Conservation (phyloP, 169 alveolate species). For the Plasmodium gonderi region DNA sequence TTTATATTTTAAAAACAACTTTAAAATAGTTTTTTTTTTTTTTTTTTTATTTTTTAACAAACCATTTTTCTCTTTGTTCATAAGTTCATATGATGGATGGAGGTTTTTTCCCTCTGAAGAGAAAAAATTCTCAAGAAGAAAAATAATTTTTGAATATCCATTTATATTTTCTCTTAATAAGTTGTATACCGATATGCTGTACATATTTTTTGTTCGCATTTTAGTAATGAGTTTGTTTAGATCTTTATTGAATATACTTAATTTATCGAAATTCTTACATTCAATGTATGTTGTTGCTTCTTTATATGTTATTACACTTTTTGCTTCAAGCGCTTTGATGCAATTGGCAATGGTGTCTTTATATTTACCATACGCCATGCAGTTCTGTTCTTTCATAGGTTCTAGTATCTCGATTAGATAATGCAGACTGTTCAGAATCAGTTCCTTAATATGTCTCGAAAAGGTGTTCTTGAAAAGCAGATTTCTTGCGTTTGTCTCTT, state of each 20-base stretch:
- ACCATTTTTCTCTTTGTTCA: neutral
- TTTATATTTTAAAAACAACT: neutral
- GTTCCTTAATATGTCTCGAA: constrained; percentile 8
- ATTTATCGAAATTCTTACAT: constrained; percentile 47
- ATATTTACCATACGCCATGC: neutral
- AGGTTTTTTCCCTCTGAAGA: neutral
- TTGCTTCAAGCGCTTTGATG: neutral
- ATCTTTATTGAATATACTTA: constrained; percentile 39
- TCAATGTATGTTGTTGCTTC: constrained; percentile 54
- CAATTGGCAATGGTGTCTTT: constrained; percentile 20
- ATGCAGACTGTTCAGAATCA: constrained; percentile 37
- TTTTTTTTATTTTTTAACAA: neutral
- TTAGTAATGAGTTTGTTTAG: constrained; percentile 39
- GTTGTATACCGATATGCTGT: constrained; percentile 48
- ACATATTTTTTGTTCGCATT: constrained; percentile 59
- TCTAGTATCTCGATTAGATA: constrained; percentile 24
- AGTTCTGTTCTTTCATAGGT: neutral
- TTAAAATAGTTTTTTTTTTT: constrained; percentile 1
- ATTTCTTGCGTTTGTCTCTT: neutral
- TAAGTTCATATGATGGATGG: neutral
- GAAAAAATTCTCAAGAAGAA: constrained; percentile 19
- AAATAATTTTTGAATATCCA: constrained; percentile 45
- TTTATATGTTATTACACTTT: constrained; percentile 17
- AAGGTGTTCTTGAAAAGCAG: neutral
- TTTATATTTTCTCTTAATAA: constrained; percentile 28